A percentile compares a stretch with the other conserved stretches of the same genome.
These are phyloP conservation scores for Ceratobasidium sp. DNA, from an alignment of 1,284 basidiomycete genomes.

Conservation along the genomic window DNA sequence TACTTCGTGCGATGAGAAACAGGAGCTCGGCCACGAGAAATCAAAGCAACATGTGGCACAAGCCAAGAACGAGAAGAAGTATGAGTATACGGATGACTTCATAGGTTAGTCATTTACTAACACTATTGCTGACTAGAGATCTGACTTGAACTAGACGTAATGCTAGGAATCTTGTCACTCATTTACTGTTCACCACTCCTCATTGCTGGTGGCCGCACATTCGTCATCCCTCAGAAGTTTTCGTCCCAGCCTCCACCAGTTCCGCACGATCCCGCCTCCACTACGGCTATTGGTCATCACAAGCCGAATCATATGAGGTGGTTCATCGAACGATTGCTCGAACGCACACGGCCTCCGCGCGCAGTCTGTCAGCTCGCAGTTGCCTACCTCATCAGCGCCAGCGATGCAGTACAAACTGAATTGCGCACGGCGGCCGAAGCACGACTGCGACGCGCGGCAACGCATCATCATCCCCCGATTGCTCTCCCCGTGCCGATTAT, in stretches of 20 bases:
- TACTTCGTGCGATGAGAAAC: not conserved
- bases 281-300: not conserved
- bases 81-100: conserved; percentile 34
- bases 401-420: conserved; percentile 22
- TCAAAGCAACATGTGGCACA: not conserved
- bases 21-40: conserved; percentile 25
- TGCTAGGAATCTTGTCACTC: conserved; percentile 33
- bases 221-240: conserved; percentile 33
- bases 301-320: conserved; percentile 34
- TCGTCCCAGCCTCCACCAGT: conserved; percentile 3
- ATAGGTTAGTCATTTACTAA: conserved; percentile 6
- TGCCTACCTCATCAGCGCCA: conserved; percentile 18
- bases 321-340: conserved; percentile 32
- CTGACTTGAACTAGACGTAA: conserved; percentile 18
- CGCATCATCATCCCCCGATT: not conserved
- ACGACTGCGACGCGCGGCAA: not conserved
- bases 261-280: not conserved
- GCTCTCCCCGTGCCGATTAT: not conserved
- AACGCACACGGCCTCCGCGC: conserved; percentile 29
- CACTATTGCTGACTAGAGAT: not conserved
- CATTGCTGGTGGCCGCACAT: conserved; percentile 30
- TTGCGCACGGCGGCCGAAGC: conserved; percentile 29
- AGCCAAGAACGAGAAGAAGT: conserved; percentile 13
- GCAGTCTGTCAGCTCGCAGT: conserved; percentile 34
- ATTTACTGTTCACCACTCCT: conserved; percentile 33